Base-by-base conservation (phyloP, 2,329 filamentous ascomycete genomes). In the Hypoxylon sp. region DNA sequence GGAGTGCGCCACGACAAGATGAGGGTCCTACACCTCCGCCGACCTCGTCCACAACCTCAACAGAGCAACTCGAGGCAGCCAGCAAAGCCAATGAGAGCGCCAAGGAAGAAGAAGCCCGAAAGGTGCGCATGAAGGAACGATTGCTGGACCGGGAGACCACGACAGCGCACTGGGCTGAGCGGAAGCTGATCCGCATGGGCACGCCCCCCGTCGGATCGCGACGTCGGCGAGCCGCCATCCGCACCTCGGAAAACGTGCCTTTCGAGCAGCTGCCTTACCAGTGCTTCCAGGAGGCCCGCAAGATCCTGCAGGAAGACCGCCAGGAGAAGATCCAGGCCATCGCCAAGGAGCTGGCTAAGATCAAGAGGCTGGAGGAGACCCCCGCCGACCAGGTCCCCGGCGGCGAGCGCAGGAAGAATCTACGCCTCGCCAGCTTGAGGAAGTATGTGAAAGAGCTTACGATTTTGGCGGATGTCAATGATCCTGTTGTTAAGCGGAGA, bases 251-350 rank as follows among this genome's bases (percentile, higher is more conserved):
- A 68, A 87, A 91, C 75, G 83, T 97, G 53, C 93, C 94, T 25
- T 98, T 99, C 78, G 93, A 97, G 83, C 92, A 95, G 78, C 84
- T 99, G 72, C 96, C 96, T 17, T 99, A 97, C 82, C 95, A 98
- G 85, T 96, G 93, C 81, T 99, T 98, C 83, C 96, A 99, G 82
- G 94, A 98, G 82, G 96, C 96, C 43, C 89, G 94, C 69, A 93
- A 93, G 78, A 82, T 98, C 52, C 84, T 99, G 61, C 86, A 89
- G 58, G 88, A 88, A 60, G 96, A 99, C 79, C 89, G 95, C 43
- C 84, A 90, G 71, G 88, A 95, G 81, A 98, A 97, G 83, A 75
- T 98, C 55, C 82, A 85, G 67, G 84, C 90, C 75, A 95, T 99
- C 63, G 82, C 87, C 55, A 84, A 80, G 28, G 89, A 93, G 80